Conservation (phyloP, 441 rosid species). For the Croton setiger region DNA sequence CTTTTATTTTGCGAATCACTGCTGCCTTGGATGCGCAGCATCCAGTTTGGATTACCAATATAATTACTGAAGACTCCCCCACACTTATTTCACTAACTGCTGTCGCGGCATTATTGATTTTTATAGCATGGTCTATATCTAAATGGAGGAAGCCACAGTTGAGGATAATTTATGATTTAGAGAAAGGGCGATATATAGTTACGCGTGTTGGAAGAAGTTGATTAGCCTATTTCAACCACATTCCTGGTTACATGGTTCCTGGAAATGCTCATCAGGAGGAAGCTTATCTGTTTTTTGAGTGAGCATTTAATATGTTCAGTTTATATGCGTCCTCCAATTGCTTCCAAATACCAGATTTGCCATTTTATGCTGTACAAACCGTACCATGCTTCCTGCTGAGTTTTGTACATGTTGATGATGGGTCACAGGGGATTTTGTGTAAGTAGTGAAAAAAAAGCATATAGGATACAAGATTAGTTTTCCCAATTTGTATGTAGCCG, state of each 20-base stretch:
- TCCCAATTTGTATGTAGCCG: slow-evolving; percentile 24
- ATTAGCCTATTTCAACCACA: slow-evolving; percentile 12
- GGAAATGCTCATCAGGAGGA: slow-evolving; percentile 12
- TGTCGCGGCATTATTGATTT: slow-evolving; percentile 39
- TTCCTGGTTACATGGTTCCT: neutral
- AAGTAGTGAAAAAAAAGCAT: slow-evolving; percentile 13
- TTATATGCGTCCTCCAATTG: slow-evolving; percentile 6
- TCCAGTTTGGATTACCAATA: slow-evolving; percentile 42
- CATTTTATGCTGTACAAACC: neutral
- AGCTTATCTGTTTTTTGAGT: slow-evolving; percentile 8
- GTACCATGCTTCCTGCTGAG: slow-evolving; percentile 1
- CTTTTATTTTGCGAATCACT: slow-evolving; percentile 70
- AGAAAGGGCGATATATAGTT: slow-evolving; percentile 82
- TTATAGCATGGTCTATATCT: slow-evolving; percentile 54
- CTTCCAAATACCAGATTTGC: neutral
- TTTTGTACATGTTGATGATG: slow-evolving; percentile 5
- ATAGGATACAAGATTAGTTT: slow-evolving; percentile 23
- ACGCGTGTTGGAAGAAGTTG: slow-evolving; percentile 55
- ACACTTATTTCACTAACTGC: slow-evolving; percentile 39
- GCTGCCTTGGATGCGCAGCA: slow-evolving; percentile 28
- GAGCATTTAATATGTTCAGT: neutral
- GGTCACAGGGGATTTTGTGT: slow-evolving; percentile 8
- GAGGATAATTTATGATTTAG: slow-evolving; percentile 83
- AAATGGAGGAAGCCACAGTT: slow-evolving; percentile 84
- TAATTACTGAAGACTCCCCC: slow-evolving; percentile 46